phyloP scores from a whole-genome alignment of 2,329 filamentous ascomycete species.

The Trichoderma sp. region DNA sequence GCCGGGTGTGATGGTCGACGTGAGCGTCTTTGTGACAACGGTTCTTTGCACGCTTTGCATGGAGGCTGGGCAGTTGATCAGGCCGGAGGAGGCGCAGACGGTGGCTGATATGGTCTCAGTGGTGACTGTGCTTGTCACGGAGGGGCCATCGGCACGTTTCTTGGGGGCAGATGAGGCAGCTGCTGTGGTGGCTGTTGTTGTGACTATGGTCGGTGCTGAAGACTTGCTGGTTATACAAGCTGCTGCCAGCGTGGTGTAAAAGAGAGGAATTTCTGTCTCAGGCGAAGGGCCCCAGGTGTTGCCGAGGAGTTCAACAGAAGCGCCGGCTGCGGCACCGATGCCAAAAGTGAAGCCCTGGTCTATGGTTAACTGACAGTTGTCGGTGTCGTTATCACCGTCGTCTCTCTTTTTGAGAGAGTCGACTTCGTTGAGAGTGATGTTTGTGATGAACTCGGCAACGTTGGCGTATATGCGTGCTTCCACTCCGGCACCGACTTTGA shows the following conservation, averaged over 20 bases:
- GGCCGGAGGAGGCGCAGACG: conserved; percentile 41
- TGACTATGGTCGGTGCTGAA: conserved; percentile 16
- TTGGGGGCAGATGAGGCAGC: conserved; percentile 21
- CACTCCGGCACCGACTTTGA: conserved; percentile 43
- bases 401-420: conserved; percentile 25
- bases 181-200: conserved; percentile 20
- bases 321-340: conserved; percentile 54
- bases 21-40: conserved; percentile 39
- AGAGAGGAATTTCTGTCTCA: conserved; percentile 48
- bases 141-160: conserved; percentile 31
- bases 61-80: conserved; percentile 51
- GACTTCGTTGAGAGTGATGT: conserved; percentile 42
- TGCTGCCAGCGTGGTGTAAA: conserved; percentile 49
- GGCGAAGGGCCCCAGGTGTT: conserved; percentile 52
- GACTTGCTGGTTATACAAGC: conserved; percentile 36
- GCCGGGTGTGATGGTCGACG: conserved; percentile 41
- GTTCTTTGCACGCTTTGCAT: conserved; percentile 45
- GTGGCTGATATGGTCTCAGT: conserved; percentile 44
- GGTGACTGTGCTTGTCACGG: conserved; percentile 41
- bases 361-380: conserved; percentile 43
- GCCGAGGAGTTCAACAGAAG: conserved; percentile 43
- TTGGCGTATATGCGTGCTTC: conserved; percentile 50
- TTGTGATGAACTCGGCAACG: conserved; percentile 53
- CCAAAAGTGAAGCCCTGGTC: conserved; percentile 51
- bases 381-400: conserved; percentile 27